These are phyloP conservation scores for Oxytropis ochrocephala DNA, from an alignment of 306 rosid genomes.

Conservation along the genomic window DNA sequence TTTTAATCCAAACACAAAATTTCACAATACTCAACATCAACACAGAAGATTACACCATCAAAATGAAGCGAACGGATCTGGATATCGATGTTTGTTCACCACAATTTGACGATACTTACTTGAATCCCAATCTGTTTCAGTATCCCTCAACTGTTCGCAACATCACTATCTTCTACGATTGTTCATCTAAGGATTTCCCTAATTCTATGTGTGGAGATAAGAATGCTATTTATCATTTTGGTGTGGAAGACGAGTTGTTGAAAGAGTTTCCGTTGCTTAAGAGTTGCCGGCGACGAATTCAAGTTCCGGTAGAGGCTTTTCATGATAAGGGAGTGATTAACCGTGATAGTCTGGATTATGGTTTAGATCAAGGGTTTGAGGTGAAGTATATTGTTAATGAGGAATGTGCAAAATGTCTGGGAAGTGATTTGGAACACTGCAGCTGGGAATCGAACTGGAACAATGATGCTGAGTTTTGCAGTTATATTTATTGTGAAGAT, in stretches of 20 bases:
- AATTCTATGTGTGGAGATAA: background rate
- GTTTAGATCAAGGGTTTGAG: background rate
- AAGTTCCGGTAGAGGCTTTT: background rate
- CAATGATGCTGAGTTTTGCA: no score
- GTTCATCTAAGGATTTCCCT: background rate
- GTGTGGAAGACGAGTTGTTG: background rate
- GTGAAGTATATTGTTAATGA: background rate
- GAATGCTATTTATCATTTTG: background rate
- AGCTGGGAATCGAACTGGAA: no score
- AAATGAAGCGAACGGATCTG: background rate
- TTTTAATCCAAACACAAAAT: background rate
- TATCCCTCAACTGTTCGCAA: background rate
- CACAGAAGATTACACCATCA: background rate
- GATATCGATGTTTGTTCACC: background rate
- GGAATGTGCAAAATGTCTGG: background rate
- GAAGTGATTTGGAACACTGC: background rate
- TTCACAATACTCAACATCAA: background rate
- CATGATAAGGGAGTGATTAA: background rate
- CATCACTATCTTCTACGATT: slow-evolving; percentile 3
- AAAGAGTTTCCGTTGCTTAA: background rate
- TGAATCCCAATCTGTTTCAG: background rate
- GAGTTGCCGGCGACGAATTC: background rate
- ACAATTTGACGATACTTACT: background rate
- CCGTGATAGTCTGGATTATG: background rate
- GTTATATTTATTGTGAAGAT: no score